Evolutionary conservation across 2,329 filamentous ascomycete species (phyloP).

Genomic region (Monosporascus ibericus): DNA sequence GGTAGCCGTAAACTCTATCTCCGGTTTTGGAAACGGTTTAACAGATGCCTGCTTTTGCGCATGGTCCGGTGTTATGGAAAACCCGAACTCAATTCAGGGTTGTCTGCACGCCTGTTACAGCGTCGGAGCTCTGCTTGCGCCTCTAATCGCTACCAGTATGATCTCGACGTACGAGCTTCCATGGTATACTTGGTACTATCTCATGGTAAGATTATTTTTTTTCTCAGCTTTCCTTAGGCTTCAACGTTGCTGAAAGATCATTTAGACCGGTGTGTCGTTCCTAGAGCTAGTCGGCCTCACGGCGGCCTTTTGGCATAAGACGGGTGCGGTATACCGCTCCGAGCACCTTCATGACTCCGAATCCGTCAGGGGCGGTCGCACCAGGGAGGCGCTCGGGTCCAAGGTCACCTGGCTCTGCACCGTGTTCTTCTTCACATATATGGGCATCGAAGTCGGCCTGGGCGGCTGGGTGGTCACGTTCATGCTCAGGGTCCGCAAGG

Average conservation of each 20-base stretch:
- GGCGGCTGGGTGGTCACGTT: constrained; percentile 79
- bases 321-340: constrained; percentile 49
- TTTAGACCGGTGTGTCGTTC: constrained; percentile 35
- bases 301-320: constrained; percentile 58
- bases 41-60: constrained; percentile 34
- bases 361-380: constrained; percentile 36
- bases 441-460: constrained; percentile 70
- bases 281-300: constrained; percentile 49
- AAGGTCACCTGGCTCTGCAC: constrained; percentile 66
- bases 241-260: background rate
- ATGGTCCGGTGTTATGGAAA: constrained; percentile 49
- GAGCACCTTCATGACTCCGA: constrained; percentile 15
- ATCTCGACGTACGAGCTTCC: constrained; percentile 44
- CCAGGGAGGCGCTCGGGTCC: constrained; percentile 36
- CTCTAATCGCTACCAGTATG: constrained; percentile 54
- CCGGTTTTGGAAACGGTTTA: constrained; percentile 67
- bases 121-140: constrained; percentile 50
- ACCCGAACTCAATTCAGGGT: constrained; percentile 43
- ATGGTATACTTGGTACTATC: constrained; percentile 60
- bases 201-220: constrained; percentile 36
- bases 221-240: too few relatives aligned
- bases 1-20: constrained; percentile 44
- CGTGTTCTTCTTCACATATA: constrained; percentile 70
- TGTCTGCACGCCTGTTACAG: constrained; percentile 35
- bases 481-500: constrained; percentile 73